These are phyloP conservation scores for Malus asiatica DNA, from an alignment of 306 rosid genomes.

Conservation along the genomic window DNA sequence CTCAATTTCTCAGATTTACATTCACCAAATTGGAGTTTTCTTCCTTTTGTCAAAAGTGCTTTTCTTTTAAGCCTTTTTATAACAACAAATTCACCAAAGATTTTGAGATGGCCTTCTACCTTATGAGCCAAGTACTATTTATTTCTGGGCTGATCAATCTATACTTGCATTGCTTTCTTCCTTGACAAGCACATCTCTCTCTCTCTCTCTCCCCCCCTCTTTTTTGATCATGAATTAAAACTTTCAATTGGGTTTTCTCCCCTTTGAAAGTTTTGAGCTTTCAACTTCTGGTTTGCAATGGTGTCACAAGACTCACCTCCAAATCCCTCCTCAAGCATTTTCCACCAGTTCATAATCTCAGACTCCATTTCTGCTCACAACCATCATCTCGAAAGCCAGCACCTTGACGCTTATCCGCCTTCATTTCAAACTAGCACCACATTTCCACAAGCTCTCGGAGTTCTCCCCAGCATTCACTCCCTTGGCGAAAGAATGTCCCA, in stretches of 20 bases:
- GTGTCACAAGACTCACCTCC: conserved; percentile 34
- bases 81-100: not conserved
- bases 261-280: not conserved
- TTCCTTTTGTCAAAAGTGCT: not conserved
- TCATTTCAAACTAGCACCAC: conserved; percentile 22
- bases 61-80: not conserved
- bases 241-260: conserved; percentile 12
- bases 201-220: not conserved
- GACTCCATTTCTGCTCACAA: conserved; percentile 43
- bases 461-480: conserved; percentile 42
- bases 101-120: too few relatives aligned
- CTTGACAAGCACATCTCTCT: not conserved
- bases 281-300: conserved; percentile 8
- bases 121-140: not conserved
- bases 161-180: too few relatives aligned
- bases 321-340: conserved; percentile 26
- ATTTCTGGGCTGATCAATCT: not conserved
- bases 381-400: conserved; percentile 56
- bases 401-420: conserved; percentile 47
- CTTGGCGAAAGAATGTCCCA: conserved; percentile 50
- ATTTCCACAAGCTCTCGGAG: conserved; percentile 31
- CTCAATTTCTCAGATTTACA: not conserved
- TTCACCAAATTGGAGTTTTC: not conserved
- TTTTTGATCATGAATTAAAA: conserved; percentile 3
- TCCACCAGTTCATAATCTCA: conserved; percentile 43